These are phyloP conservation scores for Solanum peruvianum DNA, from an alignment of 257 asterid species.

Conservation along the genomic window DNA sequence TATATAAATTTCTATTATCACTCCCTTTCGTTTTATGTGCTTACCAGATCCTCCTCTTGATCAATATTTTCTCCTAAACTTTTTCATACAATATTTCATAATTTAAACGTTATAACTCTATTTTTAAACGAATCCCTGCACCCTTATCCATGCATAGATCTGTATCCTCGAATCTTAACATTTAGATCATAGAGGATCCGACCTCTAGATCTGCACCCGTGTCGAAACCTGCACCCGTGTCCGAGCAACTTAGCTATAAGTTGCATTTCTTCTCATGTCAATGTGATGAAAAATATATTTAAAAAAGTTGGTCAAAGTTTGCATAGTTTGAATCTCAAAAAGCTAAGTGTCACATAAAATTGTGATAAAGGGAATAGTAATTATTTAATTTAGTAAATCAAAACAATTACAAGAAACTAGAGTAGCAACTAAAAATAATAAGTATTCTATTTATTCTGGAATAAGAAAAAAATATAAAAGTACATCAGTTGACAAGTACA, in stretches of 20 bases:
- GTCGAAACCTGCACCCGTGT: not conserved
- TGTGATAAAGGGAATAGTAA: not conserved
- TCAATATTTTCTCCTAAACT: not conserved
- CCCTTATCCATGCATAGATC: not conserved
- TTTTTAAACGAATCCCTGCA: not conserved
- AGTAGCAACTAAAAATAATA: not conserved
- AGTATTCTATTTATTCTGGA: not conserved
- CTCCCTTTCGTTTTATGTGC: not conserved
- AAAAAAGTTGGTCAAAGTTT: not conserved
- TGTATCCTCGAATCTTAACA: not conserved
- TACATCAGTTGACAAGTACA: not conserved
- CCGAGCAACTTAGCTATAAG: not conserved
- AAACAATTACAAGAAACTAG: not conserved
- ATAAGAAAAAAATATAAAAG: not conserved
- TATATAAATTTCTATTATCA: not conserved
- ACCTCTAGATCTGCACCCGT: too few relatives aligned
- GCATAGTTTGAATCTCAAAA: not conserved
- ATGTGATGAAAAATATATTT: not conserved
- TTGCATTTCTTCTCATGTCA: not conserved
- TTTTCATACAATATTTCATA: not conserved
- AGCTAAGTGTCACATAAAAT: not conserved
- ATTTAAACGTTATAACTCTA: not conserved
- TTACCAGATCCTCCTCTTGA: not conserved
- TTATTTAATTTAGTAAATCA: not conserved
- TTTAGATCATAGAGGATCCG: not conserved